Conservation (phyloP, 2,329 filamentous ascomycete genomes). For the Plectosphaerella sp. region DNA sequence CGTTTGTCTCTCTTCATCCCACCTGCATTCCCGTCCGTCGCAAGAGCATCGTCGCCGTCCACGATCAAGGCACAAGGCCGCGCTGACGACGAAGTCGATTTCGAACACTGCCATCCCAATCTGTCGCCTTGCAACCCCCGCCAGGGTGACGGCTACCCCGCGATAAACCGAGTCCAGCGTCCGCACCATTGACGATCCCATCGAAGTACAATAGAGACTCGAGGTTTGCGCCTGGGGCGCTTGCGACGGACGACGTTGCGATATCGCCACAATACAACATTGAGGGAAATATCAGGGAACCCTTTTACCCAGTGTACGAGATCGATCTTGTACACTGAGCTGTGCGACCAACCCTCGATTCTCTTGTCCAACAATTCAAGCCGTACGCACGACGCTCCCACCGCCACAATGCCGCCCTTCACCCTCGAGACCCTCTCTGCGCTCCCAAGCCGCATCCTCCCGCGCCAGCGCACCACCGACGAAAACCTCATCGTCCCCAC, state of each 20-base stretch:
- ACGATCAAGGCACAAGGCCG: no score
- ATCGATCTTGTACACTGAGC: no score
- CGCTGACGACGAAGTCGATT: no score
- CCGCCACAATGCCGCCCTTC: not conserved
- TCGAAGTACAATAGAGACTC: no score
- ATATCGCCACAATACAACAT: no score
- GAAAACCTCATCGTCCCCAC: conserved; percentile 26
- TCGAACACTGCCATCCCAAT: no score
- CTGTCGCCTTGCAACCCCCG: not conserved
- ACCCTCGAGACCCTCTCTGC: not conserved
- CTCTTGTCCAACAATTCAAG: no score
- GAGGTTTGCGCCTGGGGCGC: not conserved
- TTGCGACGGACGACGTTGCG: not conserved
- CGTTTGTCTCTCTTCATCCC: not conserved
- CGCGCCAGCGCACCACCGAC: conserved; percentile 6
- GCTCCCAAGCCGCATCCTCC: conserved; percentile 6
- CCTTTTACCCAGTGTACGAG: no score
- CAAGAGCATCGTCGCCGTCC: no score
- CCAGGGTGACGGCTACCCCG: not conserved
- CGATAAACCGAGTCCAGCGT: not conserved
- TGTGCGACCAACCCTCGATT: no score
- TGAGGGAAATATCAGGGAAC: no score
- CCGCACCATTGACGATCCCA: no score
- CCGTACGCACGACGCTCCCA: not conserved
- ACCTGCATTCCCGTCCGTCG: not conserved